Evolutionary conservation across 768 basidiomycete species (phyloP), one percentile per base, ranked within the genome.

Genomic region (Termitomyces sp.): DNA sequence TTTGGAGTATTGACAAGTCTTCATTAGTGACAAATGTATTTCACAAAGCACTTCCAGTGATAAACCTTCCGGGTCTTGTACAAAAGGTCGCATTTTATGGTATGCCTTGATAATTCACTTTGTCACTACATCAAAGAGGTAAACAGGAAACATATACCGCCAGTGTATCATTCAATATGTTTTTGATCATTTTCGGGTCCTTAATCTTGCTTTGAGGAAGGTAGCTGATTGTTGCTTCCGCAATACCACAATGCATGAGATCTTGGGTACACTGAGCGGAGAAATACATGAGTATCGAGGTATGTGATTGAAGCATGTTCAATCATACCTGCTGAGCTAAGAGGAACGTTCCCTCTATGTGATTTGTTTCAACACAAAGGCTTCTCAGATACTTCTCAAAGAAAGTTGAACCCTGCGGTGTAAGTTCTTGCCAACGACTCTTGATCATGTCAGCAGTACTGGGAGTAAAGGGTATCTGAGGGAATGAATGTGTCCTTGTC

Each of bases 331-430:
- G 60, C 45, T 64, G 29, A 1, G 70, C 67, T 34, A 72, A 38
- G 31, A 67, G 56, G 58, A 72, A 72, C 6, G 60, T 66, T 48
- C 61, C 69, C 55, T 74, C 72, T 14, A 72, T 56, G 37, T 69
- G 71, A 60, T 72, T 72, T 17, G 72, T 71, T 59, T 74, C 70
- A 15, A 73, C 69, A 17, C 67, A 68, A n/a, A 70, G 60, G 34
- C 60, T 67, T 42, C 51, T 67, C 50, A 72, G 53, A 59, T 72
- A 71, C 5, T 57, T 48, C 4, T 43, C 36, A 42, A 62, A 63
- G 48, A 68, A 61, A 31, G 47, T 54, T 20, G 68, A 68, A 32
- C 59, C 67, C 2, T 51, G 51, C 5, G 53, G 32, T 31, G 43
- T 59, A 40, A 69, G 50, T 46, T 61, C 57, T 17, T 65, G 58